Evolutionary conservation across 331 rosid species (phyloP).

Genomic region (Malus hybrid): DNA sequence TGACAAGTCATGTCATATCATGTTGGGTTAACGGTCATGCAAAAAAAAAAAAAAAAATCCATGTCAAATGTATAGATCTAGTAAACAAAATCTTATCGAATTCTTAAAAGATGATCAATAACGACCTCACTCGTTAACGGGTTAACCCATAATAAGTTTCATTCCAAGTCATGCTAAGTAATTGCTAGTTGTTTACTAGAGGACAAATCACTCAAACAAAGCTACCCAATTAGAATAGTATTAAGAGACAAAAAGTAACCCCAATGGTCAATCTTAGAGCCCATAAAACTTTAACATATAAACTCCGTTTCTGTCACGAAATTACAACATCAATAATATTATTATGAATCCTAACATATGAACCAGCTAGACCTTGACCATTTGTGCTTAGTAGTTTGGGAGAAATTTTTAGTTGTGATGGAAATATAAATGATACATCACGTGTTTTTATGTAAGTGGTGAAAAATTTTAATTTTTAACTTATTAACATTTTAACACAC

Average conservation of each 20-base stretch:
- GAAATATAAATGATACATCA: too few relatives aligned
- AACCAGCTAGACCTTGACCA: constrained; percentile 12
- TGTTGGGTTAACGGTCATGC: too few relatives aligned
- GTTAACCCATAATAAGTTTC: too few relatives aligned
- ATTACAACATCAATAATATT: neutral
- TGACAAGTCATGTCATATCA: too few relatives aligned
- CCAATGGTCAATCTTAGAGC: neutral
- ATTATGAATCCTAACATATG: too few relatives aligned
- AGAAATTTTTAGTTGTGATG: neutral
- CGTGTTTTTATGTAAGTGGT: too few relatives aligned
- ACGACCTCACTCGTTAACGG: too few relatives aligned
- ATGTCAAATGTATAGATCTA: too few relatives aligned
- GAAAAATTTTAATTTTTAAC: too few relatives aligned
- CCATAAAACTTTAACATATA: neutral
- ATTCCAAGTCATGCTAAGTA: neutral
- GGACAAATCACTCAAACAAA: constrained; percentile 3
- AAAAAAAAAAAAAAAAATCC: too few relatives aligned
- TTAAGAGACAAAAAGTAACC: neutral
- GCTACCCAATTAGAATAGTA: neutral
- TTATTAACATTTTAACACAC: too few relatives aligned
- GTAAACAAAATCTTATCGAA: too few relatives aligned
- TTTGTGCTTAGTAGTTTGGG: constrained; percentile 27
- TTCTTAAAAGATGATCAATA: fast-evolving
- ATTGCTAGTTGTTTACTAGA: neutral
- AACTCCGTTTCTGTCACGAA: constrained; percentile 8